Conservation (phyloP, 495 filamentous ascomycete species). For the Tuber microsphaerosporum region DNA sequence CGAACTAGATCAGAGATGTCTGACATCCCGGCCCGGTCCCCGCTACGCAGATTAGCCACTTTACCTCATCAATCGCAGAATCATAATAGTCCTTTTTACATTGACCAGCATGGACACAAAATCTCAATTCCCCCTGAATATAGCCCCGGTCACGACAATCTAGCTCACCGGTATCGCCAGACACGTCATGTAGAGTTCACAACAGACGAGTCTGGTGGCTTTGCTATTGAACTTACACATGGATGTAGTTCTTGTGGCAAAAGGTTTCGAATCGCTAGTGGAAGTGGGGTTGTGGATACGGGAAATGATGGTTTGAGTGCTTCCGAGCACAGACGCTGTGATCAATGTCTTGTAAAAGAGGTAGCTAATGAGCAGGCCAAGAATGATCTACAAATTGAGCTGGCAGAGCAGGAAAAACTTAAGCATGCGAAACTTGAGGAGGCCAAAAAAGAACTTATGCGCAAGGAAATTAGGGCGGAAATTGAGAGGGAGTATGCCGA, state of each 20-base stretch:
- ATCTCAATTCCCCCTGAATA: constrained; percentile 19
- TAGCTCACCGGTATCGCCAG: constrained; percentile 12
- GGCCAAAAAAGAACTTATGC: constrained; percentile 33
- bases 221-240: constrained; percentile 27
- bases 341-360: neutral
- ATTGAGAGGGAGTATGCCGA: constrained; percentile 22
- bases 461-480: constrained; percentile 37
- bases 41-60: neutral
- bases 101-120: constrained; percentile 22
- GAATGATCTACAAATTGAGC: neutral
- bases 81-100: constrained; percentile 14
- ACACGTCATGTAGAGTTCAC: constrained; percentile 29
- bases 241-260: constrained; percentile 24
- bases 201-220: constrained; percentile 25
- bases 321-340: neutral
- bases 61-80: neutral
- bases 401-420: constrained; percentile 15
- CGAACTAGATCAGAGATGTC: neutral
- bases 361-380: neutral
- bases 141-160: neutral
- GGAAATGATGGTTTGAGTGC: neutral
- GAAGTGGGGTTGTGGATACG: constrained; percentile 10
- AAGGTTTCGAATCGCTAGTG: constrained; percentile 15
- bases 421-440: constrained; percentile 29
- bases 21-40: neutral